Conservation (phyloP, 345 rosid species). For the Eucalyptus dawsonii region DNA sequence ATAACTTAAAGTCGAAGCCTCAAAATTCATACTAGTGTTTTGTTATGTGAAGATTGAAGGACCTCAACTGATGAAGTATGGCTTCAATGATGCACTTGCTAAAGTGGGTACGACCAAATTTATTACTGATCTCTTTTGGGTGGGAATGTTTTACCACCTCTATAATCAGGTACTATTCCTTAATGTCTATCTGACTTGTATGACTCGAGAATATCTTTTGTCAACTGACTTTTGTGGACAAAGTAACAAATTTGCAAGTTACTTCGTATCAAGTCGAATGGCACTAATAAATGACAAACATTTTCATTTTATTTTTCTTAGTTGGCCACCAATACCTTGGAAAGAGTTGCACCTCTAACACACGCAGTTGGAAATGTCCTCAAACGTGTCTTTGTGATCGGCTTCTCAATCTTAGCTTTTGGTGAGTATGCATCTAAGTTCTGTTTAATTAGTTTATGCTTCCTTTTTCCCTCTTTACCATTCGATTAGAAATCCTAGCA, state of each 20-base stretch:
- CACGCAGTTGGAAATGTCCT: slow-evolving; percentile 98
- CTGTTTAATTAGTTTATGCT: neutral
- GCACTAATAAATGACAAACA: neutral
- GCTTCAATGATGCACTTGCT: slow-evolving; percentile 67
- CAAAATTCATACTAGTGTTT: neutral
- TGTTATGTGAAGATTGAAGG: slow-evolving; percentile 59
- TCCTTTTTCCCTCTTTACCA: neutral
- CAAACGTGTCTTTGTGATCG: slow-evolving; percentile 95
- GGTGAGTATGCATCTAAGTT: slow-evolving; percentile 22
- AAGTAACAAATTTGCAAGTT: neutral
- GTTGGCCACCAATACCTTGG: slow-evolving; percentile 96
- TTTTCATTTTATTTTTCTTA: slow-evolving; percentile 3
- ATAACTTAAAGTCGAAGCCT: neutral
- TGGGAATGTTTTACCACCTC: slow-evolving; percentile 97
- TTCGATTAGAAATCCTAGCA: neutral
- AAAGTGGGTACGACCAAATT: slow-evolving; percentile 90
- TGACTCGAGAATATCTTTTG: neutral
- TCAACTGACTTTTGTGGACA: neutral
- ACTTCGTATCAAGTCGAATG: neutral
- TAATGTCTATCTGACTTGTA: neutral
- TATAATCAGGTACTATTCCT: slow-evolving; percentile 65
- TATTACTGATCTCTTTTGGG: slow-evolving; percentile 90
- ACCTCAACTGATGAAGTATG: slow-evolving; percentile 67
- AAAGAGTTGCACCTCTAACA: slow-evolving; percentile 95
- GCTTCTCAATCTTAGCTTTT: slow-evolving; percentile 72